These are phyloP conservation scores for Sparassis latifolia DNA, from an alignment of 1,284 basidiomycete genomes.

Conservation along the genomic window DNA sequence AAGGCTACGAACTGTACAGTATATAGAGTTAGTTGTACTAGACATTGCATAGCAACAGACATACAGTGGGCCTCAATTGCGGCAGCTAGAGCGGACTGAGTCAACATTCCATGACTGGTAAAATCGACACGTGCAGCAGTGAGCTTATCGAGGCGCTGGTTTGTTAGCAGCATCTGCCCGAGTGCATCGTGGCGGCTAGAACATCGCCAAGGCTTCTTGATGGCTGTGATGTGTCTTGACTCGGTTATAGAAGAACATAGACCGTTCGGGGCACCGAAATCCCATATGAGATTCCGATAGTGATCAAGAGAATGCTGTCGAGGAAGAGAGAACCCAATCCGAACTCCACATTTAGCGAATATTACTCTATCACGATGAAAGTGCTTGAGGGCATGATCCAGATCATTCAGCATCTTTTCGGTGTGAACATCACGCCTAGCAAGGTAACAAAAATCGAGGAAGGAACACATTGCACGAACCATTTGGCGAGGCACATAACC, in stretches of 20 bases:
- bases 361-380: conserved; percentile 9
- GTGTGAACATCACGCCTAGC: conserved; percentile 1
- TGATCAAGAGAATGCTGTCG: conserved; percentile 9
- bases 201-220: conserved; percentile 20
- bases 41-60: not conserved
- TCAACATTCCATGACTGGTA: conserved; percentile 9
- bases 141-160: conserved; percentile 16
- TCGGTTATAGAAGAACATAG: conserved; percentile 22
- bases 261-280: conserved; percentile 18
- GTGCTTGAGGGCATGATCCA: conserved; percentile 5
- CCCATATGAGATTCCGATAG: conserved; percentile 12
- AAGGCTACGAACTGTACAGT: not conserved
- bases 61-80: not conserved
- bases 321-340: conserved; percentile 9
- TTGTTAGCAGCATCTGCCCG: conserved; percentile 19
- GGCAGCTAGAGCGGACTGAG: conserved; percentile 7
- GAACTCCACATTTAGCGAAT: conserved; percentile 9
- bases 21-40: not conserved
- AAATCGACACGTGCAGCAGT: conserved; percentile 13
- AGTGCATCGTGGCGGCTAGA: conserved; percentile 15
- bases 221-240: conserved; percentile 18
- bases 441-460: conserved; percentile 13
- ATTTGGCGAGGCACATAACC: conserved; percentile 17
- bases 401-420: not conserved
- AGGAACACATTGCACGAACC: conserved; percentile 11